Evolutionary conservation across 169 alveolate species (phyloP), one percentile per base, ranked within the genome.

Genomic region (Plasmodium gallinaceum): DNA sequence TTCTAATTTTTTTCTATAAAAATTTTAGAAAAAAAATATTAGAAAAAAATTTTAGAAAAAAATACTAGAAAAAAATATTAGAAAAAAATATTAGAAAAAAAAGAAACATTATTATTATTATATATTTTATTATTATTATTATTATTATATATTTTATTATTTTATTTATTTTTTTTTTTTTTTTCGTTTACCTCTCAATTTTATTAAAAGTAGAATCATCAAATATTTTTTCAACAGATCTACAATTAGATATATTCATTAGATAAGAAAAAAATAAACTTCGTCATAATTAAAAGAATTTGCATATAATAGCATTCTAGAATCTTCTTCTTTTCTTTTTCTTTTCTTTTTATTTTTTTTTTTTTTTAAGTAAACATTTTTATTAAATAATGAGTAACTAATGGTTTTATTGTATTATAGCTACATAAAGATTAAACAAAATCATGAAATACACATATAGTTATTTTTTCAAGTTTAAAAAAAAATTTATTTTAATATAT

Each of bases 131-230:
- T 22, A 48, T 72, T 72, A 24, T 32, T 26, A 46, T n/a, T 70
- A n/a, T 52, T 52, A 16, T 32, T 58, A n/a, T 37, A 22, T 71
- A 7, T 24, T 24, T 14, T 73, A 3, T 57, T 7, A 24, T 64
- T 12, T 6, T 39, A 14, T 26, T 2, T 2, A 43, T 0, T 45
- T 46, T 10, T 5, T 37, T 62, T 65, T 64, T 64, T 78, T 43
- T 20, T 26, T 39, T 14, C 22, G 18, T n/a, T 54, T 42, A 78
- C 89, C 89, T 78, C 7, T 78, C 58, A 7, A 42, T 48, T 51
- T 65, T 65, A 58, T 78, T 78, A 65, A 78, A 78, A n/a, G 89
- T 26, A 51, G 51, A 48, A 43, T n/a, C 78, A 8, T 78, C 78
- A 26, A 78, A 78, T 32, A 78, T 78, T 39, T 26, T 52, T 42